A percentile compares a stretch with the other conserved stretches of the same genome.
Conservation (phyloP, 495 filamentous ascomycete species). For the Trichoderma erinaceum region DNA sequence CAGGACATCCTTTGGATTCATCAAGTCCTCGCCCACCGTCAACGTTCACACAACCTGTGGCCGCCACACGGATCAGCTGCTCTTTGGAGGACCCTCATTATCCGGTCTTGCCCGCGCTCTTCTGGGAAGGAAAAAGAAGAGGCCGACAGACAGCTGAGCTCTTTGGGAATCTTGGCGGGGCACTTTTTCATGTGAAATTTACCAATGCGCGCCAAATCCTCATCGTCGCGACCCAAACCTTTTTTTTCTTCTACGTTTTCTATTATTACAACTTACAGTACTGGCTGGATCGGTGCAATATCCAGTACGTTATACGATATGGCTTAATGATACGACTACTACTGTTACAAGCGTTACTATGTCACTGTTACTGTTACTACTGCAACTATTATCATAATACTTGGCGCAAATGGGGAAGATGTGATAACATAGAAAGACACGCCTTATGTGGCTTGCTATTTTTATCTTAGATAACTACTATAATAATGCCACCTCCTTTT, state of each 20-base stretch:
- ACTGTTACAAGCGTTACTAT: not conserved
- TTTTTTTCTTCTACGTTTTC: not conserved
- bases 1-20: slow-evolving; percentile 9
- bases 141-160: not conserved
- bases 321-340: slow-evolving; percentile 3
- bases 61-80: slow-evolving; percentile 29
- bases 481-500: slow-evolving; percentile 8
- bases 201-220: not conserved
- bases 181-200: not conserved
- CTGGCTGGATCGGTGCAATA: slow-evolving; percentile 11
- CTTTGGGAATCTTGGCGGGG: not conserved
- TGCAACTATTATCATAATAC: not conserved
- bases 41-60: slow-evolving; percentile 32
- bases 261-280: not conserved
- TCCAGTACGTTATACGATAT: slow-evolving; percentile 9
- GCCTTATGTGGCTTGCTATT: slow-evolving; percentile 12
- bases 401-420: not conserved
- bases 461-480: slow-evolving; percentile 1
- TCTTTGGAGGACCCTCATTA: slow-evolving; percentile 23
- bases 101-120: not conserved
- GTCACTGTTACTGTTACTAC: not conserved
- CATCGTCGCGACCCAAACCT: not conserved
- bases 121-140: not conserved
- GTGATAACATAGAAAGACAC: not conserved
- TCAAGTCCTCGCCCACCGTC: slow-evolving; percentile 25